Evolutionary conservation across 257 asterid genomes (phyloP).

Genomic region (Striga asiatica): DNA sequence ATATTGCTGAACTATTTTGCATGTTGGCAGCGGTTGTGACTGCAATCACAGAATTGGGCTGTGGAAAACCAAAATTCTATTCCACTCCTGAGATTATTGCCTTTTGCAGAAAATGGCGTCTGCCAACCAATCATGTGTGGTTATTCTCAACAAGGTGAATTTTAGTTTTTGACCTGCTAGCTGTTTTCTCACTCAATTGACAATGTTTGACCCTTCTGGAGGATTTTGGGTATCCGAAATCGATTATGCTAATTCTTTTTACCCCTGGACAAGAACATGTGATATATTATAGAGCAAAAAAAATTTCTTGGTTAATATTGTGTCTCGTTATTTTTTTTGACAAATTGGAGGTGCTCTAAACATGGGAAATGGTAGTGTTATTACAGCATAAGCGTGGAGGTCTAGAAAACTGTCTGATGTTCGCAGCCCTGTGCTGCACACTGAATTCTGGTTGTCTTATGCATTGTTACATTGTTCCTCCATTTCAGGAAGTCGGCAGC

Average conservation of each 20-base stretch:
- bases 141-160: slow-evolving; percentile 83
- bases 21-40: slow-evolving; percentile 75
- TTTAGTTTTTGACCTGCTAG: slow-evolving; percentile 7
- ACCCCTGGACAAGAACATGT: not conserved
- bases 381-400: not conserved
- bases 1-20: slow-evolving; percentile 19
- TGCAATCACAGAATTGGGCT: slow-evolving; percentile 85
- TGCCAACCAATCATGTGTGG: slow-evolving; percentile 95
- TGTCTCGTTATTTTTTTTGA: not conserved
- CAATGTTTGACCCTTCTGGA: not conserved
- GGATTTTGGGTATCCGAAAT: not conserved
- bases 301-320: not conserved
- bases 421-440: not conserved
- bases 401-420: not conserved
- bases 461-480: slow-evolving; percentile 5
- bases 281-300: not conserved
- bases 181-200: not conserved
- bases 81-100: slow-evolving; percentile 85
- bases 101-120: slow-evolving; percentile 85
- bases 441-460: slow-evolving; percentile 5
- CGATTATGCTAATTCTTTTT: not conserved
- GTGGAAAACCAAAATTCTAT: slow-evolving; percentile 86
- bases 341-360: not conserved
- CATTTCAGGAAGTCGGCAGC: slow-evolving; percentile 75
- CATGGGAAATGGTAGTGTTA: not conserved